Evolutionary conservation across 2,329 filamentous ascomycete species (phyloP).

Genomic region (Cercospora janseana): DNA sequence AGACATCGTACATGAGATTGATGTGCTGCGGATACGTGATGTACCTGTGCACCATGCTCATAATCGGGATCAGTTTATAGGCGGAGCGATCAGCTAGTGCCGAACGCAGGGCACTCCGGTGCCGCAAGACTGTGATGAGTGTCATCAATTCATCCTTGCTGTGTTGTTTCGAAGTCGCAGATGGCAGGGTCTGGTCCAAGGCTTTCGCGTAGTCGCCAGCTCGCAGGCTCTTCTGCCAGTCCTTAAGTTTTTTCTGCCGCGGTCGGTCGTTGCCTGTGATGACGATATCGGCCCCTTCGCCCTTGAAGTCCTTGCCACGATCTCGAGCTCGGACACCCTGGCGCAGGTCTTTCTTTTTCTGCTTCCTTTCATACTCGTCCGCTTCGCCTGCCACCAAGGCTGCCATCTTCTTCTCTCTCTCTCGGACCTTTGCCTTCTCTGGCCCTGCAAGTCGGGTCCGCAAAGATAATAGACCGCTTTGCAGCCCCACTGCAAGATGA

Average conservation of each 20-base stretch:
- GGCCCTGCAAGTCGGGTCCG: slow-evolving; percentile 82
- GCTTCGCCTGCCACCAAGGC: slow-evolving; percentile 75
- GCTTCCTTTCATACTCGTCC: slow-evolving; percentile 71
- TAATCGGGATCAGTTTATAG: slow-evolving; percentile 72
- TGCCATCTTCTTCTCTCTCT: slow-evolving; percentile 81
- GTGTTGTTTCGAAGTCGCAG: slow-evolving; percentile 23
- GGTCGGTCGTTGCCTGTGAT: slow-evolving; percentile 71
- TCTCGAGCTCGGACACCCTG: slow-evolving; percentile 60
- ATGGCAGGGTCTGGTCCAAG: slow-evolving; percentile 70
- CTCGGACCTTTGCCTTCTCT: slow-evolving; percentile 71
- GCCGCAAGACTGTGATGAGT: slow-evolving; percentile 76
- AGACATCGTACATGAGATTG: slow-evolving; percentile 76
- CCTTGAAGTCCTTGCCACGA: slow-evolving; percentile 73
- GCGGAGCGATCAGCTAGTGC: slow-evolving; percentile 82
- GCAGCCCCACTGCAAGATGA: slow-evolving; percentile 92
- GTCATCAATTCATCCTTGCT: slow-evolving; percentile 59
- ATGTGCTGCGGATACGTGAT: slow-evolving; percentile 82
- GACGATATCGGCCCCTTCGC: slow-evolving; percentile 82
- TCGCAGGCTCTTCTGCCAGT: slow-evolving; percentile 81
- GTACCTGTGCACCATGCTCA: slow-evolving; percentile 78
- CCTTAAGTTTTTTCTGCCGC: slow-evolving; percentile 61
- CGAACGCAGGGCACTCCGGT: slow-evolving; percentile 78
- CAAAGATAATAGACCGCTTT: slow-evolving; percentile 86
- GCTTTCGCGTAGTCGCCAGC: slow-evolving; percentile 74
- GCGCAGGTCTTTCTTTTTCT: slow-evolving; percentile 60